Conservation (phyloP, 768 basidiomycete genomes). For the Asterophora parasitica region DNA sequence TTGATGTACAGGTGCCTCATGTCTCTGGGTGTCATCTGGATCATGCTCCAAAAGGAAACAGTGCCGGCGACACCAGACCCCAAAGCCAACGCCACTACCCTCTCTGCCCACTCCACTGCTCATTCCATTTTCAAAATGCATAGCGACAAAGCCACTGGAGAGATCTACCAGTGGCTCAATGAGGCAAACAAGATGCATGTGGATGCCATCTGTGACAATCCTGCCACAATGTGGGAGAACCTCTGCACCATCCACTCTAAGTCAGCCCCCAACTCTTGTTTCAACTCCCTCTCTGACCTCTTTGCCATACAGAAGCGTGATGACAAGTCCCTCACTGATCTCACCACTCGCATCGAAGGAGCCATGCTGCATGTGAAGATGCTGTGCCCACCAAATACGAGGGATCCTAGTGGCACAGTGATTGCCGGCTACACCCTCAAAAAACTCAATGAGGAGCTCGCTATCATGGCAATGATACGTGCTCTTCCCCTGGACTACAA, state of each 20-base stretch:
- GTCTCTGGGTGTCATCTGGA: not conserved
- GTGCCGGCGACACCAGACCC: not conserved
- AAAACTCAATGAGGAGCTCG: conserved; percentile 2
- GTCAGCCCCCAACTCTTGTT: not conserved
- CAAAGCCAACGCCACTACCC: no score
- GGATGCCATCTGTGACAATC: not conserved
- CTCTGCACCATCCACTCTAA: not conserved
- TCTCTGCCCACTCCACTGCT: not conserved
- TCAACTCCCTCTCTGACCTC: not conserved
- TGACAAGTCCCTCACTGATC: not conserved
- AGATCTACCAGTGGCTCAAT: no score
- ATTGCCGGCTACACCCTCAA: not conserved
- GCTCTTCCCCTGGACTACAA: conserved; percentile 1
- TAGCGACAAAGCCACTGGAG: no score
- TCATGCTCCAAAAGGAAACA: not conserved
- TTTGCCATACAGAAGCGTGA: not conserved
- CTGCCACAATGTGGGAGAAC: not conserved
- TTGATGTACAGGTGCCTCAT: not conserved
- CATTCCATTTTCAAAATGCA: not conserved
- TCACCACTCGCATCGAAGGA: not conserved
- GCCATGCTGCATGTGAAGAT: not conserved
- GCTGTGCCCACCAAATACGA: not conserved
- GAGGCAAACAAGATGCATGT: not conserved
- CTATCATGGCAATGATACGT: conserved; percentile 5
- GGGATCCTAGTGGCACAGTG: not conserved